A percentile compares a stretch with the other conserved stretches of the same genome.
These are phyloP conservation scores for Populus hybrid DNA, from an alignment of 441 rosid genomes.

Conservation along the genomic window DNA sequence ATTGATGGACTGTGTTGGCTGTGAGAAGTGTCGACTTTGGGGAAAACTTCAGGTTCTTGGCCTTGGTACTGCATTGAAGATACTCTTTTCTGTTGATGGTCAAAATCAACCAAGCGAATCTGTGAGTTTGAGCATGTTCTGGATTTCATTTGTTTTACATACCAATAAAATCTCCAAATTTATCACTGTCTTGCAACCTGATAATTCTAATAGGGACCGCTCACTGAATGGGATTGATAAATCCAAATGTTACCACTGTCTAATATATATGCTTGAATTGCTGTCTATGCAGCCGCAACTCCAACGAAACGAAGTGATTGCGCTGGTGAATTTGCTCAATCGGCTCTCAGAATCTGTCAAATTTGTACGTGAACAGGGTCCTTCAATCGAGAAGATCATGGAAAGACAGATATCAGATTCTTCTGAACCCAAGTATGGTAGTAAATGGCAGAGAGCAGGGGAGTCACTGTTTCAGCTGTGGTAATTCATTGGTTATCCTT, in stretches of 20 bases:
- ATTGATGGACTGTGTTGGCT: conserved; percentile 82
- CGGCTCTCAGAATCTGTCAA: conserved; percentile 76
- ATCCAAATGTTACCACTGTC: not conserved
- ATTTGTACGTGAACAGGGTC: conserved; percentile 61
- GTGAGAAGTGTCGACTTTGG: conserved; percentile 93
- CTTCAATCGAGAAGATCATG: conserved; percentile 45
- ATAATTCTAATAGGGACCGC: not conserved
- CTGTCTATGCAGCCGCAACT: conserved; percentile 46
- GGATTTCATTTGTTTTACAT: not conserved
- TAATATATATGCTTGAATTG: not conserved
- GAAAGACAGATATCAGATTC: conserved; percentile 26
- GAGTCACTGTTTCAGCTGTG: not conserved
- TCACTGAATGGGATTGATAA: not conserved
- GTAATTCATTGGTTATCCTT: not conserved
- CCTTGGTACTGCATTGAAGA: conserved; percentile 75
- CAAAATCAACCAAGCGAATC: conserved; percentile 17
- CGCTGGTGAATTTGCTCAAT: conserved; percentile 67
- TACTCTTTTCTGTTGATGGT: conserved; percentile 45
- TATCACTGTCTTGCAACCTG: not conserved
- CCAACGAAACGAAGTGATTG: conserved; percentile 87
- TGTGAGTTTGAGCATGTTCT: conserved; percentile 44
- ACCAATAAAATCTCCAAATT: not conserved
- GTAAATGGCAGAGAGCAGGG: not conserved
- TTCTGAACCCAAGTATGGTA: not conserved
- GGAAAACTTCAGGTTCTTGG: conserved; percentile 90